Conservation (phyloP, 2,329 filamentous ascomycete species). For the Penicillium sp. region DNA sequence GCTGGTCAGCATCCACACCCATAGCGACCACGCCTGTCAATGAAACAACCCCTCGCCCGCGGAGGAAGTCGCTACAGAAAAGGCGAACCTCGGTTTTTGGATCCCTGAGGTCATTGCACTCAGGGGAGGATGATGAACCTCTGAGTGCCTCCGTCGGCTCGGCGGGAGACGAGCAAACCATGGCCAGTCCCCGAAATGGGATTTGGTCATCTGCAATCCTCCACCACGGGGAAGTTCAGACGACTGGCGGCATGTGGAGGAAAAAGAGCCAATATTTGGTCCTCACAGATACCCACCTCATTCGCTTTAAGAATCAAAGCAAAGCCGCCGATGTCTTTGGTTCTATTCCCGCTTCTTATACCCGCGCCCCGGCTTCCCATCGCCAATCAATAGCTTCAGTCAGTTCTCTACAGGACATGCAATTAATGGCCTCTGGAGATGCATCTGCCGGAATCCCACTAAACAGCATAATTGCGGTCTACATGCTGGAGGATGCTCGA, state of each 20-base stretch:
- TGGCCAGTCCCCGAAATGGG: slow-evolving; percentile 32
- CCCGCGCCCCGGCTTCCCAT: slow-evolving; percentile 44
- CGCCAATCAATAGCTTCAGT: slow-evolving; percentile 60
- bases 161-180: slow-evolving; percentile 49
- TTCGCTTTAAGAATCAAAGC: slow-evolving; percentile 66
- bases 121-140: slow-evolving; percentile 52
- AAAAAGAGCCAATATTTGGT: slow-evolving; percentile 72
- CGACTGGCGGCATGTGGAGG: slow-evolving; percentile 66
- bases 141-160: slow-evolving; percentile 52
- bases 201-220: slow-evolving; percentile 52
- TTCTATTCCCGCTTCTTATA: slow-evolving; percentile 45
- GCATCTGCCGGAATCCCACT: slow-evolving; percentile 56
- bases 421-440: slow-evolving; percentile 57
- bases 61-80: slow-evolving; percentile 46
- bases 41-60: slow-evolving; percentile 33
- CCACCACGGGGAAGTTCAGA: slow-evolving; percentile 69
- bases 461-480: slow-evolving; percentile 65
- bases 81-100: slow-evolving; percentile 58
- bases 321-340: slow-evolving; percentile 65
- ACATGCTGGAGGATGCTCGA: slow-evolving; percentile 64
- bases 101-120: slow-evolving; percentile 55
- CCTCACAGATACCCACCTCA: slow-evolving; percentile 65
- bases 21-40: slow-evolving; percentile 12
- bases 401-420: slow-evolving; percentile 61
- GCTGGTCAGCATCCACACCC: slow-evolving; percentile 17